Base-by-base conservation (phyloP, 495 filamentous ascomycete species). In the Gamarada debralockiae region DNA sequence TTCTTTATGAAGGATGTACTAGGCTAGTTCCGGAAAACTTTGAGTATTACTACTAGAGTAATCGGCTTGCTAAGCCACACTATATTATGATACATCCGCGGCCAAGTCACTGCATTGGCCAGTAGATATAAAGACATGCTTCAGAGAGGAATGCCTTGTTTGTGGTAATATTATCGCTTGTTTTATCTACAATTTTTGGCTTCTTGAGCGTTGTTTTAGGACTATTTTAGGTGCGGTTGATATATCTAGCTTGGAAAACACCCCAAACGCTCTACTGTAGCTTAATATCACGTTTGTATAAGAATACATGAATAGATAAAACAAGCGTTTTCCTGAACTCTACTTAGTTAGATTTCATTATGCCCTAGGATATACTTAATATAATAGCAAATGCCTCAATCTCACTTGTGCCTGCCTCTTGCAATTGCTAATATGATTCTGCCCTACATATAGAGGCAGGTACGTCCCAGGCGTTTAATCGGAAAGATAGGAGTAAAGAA, bases 71-170 rank as follows among this genome's bases (percentile, higher is more conserved):
- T 17, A 45, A 36, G 20, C 50, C 58, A 18, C 47, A 62, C 8
- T 40, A 50, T 8, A 13, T 62, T 37, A 47, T 51, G 15, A 58
- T 21, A 31, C 20, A 50, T 17, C 59, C 59, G n/a, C 50, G 51
- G 1, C 59, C 59, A n/a, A 33, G 55, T n/a, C 53, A 59, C 22
- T 22, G 34, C 13, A 21, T 62, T 22, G 42, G 58, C 29, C 48
- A 34, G 31, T 58, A 51, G 55, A 53, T 58, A 31, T 40, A 58
- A 48, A 45, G 55, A 44, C 55, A 58, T 31, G 47, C 55, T 14
- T 58, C 55, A 2, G 55, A 58, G 50, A 53, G 55, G 33, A 58
- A 58, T 54, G 55, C 55, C 13, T 41, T 58, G 41, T 41, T 50
- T n/a, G 55, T 53, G 0, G 55, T 49, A 8, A 58, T 58, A 18